These are phyloP conservation scores for Bifiguratus adelaidae DNA, from an alignment of 192 early-diverging fungal genomes.

Conservation along the genomic window DNA sequence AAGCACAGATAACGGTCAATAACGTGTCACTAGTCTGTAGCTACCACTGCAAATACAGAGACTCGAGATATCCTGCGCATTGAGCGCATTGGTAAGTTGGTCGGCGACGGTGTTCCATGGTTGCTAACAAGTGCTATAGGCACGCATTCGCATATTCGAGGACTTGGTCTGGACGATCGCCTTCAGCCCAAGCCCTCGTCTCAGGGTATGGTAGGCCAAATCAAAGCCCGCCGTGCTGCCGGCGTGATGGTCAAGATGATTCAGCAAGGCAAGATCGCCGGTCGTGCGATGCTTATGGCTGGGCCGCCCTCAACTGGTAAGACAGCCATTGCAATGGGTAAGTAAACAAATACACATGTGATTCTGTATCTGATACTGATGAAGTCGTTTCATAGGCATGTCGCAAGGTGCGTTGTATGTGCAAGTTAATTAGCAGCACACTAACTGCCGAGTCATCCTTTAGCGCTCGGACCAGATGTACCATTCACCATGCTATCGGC, in stretches of 20 bases:
- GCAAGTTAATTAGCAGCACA: too few relatives aligned
- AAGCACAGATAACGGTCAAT: too few relatives aligned
- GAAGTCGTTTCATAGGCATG: constrained; percentile 5
- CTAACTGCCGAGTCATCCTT: not conserved
- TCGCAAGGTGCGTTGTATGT: constrained; percentile 14
- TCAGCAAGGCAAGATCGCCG: constrained; percentile 95
- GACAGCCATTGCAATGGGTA: constrained; percentile 98
- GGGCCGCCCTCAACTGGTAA: constrained; percentile 98
- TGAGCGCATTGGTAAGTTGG: constrained; percentile 68
- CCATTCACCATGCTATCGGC: constrained; percentile 97
- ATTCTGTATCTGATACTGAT: not conserved
- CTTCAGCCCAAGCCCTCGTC: constrained; percentile 76
- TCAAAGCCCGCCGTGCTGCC: constrained; percentile 89
- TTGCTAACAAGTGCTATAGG: constrained; percentile 37
- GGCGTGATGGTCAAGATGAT: constrained; percentile 96
- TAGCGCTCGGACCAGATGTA: constrained; percentile 83
- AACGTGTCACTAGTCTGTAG: constrained; percentile 8
- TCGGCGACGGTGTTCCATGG: not conserved
- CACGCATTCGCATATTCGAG: constrained; percentile 96
- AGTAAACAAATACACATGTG: too few relatives aligned
- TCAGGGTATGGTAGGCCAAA: constrained; percentile 98
- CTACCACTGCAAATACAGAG: constrained; percentile 36
- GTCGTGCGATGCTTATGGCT: constrained; percentile 94
- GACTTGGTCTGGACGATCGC: constrained; percentile 90
- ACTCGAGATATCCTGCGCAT: constrained; percentile 66